Evolutionary conservation across 768 basidiomycete species (phyloP).

Genomic region (Russula brevipes): DNA sequence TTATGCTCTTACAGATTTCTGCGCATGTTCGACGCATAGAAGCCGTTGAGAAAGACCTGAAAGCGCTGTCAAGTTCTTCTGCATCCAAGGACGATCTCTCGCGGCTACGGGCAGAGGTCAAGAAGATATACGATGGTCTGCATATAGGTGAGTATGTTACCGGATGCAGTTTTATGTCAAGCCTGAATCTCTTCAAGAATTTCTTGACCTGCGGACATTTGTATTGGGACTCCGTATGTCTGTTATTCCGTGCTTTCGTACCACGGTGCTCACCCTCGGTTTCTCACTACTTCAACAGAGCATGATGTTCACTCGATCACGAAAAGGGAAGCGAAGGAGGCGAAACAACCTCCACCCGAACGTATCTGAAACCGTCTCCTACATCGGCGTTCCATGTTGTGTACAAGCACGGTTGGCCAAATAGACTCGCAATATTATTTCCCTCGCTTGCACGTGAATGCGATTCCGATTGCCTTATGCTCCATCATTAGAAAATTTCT

Average conservation of each 20-base stretch:
- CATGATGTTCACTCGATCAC: slow-evolving; percentile 72
- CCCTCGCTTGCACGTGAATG: background rate
- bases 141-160: slow-evolving; percentile 57
- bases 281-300: slow-evolving; percentile 41
- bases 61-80: slow-evolving; percentile 58
- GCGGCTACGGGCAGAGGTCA: slow-evolving; percentile 70
- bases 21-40: slow-evolving; percentile 79
- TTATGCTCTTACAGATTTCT: slow-evolving; percentile 50
- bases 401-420: background rate
- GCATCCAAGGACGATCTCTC: slow-evolving; percentile 78
- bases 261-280: background rate
- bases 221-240: slow-evolving; percentile 86
- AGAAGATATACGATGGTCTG: slow-evolving; percentile 81
- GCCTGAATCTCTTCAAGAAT: slow-evolving; percentile 44
- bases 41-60: slow-evolving; percentile 85
- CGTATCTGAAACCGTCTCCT: slow-evolving; percentile 15
- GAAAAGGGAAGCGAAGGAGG: slow-evolving; percentile 59
- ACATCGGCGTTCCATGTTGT: background rate
- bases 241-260: background rate
- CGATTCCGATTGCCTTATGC: background rate
- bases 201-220: slow-evolving; percentile 72
- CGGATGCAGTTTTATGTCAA: background rate
- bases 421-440: background rate
- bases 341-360: slow-evolving; percentile 34
- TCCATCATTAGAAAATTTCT: background rate